Conservation (phyloP, 139 green algal genomes). For the Picochlorum sp. region DNA sequence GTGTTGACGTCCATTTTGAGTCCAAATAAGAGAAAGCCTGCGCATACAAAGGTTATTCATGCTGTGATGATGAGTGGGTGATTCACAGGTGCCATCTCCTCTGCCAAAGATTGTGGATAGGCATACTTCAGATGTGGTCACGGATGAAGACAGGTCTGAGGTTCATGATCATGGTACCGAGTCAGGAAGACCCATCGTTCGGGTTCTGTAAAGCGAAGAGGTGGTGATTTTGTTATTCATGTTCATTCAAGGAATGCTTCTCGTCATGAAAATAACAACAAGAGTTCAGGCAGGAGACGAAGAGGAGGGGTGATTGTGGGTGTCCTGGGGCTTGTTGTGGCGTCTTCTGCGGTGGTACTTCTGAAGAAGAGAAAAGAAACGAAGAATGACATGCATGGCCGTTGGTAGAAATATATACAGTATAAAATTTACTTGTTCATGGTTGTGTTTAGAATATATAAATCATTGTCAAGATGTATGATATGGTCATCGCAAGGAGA, state of each 20-base stretch:
- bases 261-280: too few relatives aligned
- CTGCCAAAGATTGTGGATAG: not conserved
- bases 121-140: not conserved
- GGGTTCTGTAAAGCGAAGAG: too few relatives aligned
- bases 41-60: slow-evolving; percentile 8
- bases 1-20: slow-evolving; percentile 7
- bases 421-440: not conserved
- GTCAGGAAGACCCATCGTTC: too few relatives aligned
- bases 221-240: too few relatives aligned
- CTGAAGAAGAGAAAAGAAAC: not conserved
- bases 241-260: too few relatives aligned
- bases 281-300: too few relatives aligned
- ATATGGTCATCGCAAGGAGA: slow-evolving; percentile 8
- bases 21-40: slow-evolving; percentile 8
- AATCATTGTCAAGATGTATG: slow-evolving; percentile 20
- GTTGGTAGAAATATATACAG: not conserved
- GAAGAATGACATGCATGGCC: not conserved
- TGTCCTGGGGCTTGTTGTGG: not conserved
- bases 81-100: not conserved
- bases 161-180: too few relatives aligned
- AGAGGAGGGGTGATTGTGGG: not conserved
- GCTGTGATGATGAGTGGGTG: slow-evolving; percentile 1
- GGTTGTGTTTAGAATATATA: slow-evolving; percentile 17
- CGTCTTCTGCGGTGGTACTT: not conserved
- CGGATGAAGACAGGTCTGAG: not conserved